phyloP scores from a whole-genome alignment of 352 stramenopile species.

The Pythium oligandrum region DNA sequence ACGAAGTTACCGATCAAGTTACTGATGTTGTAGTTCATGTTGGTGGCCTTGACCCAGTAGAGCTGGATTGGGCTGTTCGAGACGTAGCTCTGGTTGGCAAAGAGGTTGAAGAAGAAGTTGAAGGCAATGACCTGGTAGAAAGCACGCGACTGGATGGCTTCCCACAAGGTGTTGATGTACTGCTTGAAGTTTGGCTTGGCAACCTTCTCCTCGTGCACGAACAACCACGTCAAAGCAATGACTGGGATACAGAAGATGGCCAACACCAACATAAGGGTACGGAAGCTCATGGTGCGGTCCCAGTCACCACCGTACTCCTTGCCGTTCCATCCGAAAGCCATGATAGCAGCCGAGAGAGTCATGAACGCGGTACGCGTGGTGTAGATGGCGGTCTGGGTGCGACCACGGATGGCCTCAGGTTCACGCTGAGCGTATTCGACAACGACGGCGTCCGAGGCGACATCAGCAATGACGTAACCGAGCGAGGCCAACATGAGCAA shows the following conservation, averaged over 20 bases:
- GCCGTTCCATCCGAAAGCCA: conserved; percentile 52
- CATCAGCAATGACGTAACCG: conserved; percentile 76
- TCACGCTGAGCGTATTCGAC: conserved; percentile 41
- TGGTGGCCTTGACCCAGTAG: conserved; percentile 9
- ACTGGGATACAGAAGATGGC: conserved; percentile 11
- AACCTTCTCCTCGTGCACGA: conserved; percentile 12
- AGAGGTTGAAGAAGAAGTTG: conserved; percentile 10
- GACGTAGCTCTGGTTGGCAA: conserved; percentile 4
- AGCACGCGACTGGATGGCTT: conserved; percentile 8
- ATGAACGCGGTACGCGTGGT: conserved; percentile 26
- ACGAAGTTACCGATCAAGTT: conserved; percentile 1
- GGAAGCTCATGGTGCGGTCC: conserved; percentile 45
- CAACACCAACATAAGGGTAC: conserved; percentile 11
- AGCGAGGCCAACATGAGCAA: conserved; percentile 66
- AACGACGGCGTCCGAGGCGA: conserved; percentile 53
- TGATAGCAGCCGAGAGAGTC: conserved; percentile 30
- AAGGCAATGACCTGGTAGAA: conserved; percentile 11
- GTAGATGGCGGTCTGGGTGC: conserved; percentile 43
- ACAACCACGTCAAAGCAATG: conserved; percentile 9
- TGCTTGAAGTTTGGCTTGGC: conserved; percentile 1
- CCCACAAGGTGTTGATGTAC: conserved; percentile 9
- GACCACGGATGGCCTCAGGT: conserved; percentile 32
- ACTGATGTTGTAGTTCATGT: conserved; percentile 9
- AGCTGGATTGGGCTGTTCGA: conserved; percentile 1
- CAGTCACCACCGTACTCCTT: conserved; percentile 50